A percentile compares a stretch with the other conserved stretches of the same genome.
Evolutionary conservation across 2,329 filamentous ascomycete genomes (phyloP).

Genomic region (Sphaerulina populicola): DNA sequence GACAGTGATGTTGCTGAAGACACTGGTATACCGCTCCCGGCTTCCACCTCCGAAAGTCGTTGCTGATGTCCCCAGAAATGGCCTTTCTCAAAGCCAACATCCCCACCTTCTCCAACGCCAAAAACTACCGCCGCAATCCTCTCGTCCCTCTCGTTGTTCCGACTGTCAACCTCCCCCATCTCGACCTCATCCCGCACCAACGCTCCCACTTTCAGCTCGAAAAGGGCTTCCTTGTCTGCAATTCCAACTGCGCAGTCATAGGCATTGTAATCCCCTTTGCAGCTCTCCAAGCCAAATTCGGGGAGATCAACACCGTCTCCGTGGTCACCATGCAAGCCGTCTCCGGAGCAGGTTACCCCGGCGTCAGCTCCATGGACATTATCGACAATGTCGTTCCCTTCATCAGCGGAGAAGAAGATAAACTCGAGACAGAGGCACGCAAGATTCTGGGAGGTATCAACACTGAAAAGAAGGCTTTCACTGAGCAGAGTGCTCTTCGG

Average conservation of each 20-base stretch:
- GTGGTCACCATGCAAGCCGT: constrained; percentile 94
- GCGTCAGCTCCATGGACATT: constrained; percentile 88
- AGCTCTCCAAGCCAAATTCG: constrained; percentile 77
- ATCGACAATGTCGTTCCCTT: constrained; percentile 93
- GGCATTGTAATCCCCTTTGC: constrained; percentile 92
- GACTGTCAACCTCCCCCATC: constrained; percentile 82
- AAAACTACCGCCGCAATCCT: constrained; percentile 89
- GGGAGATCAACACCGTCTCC: constrained; percentile 64
- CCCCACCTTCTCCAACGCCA: constrained; percentile 92
- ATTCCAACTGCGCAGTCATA: constrained; percentile 96
- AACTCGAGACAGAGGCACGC: constrained; percentile 85
- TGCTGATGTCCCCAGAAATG: constrained; percentile 53
- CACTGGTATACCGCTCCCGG: constrained; percentile 52
- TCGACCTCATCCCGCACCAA: constrained; percentile 85
- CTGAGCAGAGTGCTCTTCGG: constrained; percentile 63
- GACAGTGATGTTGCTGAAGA: constrained; percentile 90
- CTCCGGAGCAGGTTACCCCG: constrained; percentile 83
- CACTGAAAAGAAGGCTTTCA: constrained; percentile 61
- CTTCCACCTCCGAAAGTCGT: not conserved
- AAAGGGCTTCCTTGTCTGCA: constrained; percentile 91
- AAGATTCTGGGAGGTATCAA: constrained; percentile 84
- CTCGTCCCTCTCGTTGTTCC: constrained; percentile 89
- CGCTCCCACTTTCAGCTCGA: constrained; percentile 61
- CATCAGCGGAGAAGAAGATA: constrained; percentile 90
- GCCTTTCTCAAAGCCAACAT: constrained; percentile 82